phyloP scores from a whole-genome alignment of 2,329 filamentous ascomycete species.

The Phaeosphaeria sp. region DNA sequence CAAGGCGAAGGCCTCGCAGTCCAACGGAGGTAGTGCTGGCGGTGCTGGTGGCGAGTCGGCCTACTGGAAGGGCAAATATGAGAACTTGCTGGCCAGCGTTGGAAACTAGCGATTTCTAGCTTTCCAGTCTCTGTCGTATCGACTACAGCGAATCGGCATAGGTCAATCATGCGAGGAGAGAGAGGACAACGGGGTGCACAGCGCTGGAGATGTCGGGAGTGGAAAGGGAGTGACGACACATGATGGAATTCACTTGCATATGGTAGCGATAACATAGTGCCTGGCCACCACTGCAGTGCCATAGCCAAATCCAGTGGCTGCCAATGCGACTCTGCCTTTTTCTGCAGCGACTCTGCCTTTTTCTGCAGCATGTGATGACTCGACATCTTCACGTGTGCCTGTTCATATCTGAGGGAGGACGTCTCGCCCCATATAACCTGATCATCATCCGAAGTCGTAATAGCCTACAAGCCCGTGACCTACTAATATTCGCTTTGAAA shows the following conservation, averaged over 20 bases:
- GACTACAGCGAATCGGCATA: background rate
- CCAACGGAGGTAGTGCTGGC: constrained; percentile 19
- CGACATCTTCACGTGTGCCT: too few species aligned
- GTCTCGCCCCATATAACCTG: too few species aligned
- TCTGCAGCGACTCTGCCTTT: too few species aligned
- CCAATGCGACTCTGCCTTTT: background rate
- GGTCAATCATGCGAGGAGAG: background rate
- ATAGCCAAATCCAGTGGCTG: background rate
- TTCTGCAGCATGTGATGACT: too few species aligned
- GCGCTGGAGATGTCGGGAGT: background rate
- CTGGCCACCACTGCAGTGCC: background rate
- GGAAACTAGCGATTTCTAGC: constrained; percentile 2
- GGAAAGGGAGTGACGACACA: background rate
- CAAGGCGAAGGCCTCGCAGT: constrained; percentile 13
- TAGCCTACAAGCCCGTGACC: too few species aligned
- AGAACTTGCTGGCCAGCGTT: constrained; percentile 24
- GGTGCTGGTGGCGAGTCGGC: constrained; percentile 8
- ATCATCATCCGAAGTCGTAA: too few species aligned
- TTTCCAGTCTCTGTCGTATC: background rate
- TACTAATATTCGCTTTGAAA: too few species aligned
- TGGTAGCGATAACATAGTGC: background rate
- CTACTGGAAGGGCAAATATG: constrained; percentile 39
- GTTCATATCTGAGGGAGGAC: too few species aligned
- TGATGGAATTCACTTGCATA: background rate
- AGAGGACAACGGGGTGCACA: background rate